Evolutionary conservation across 306 rosid species (phyloP).

Genomic region (Dicorynia guianensis): DNA sequence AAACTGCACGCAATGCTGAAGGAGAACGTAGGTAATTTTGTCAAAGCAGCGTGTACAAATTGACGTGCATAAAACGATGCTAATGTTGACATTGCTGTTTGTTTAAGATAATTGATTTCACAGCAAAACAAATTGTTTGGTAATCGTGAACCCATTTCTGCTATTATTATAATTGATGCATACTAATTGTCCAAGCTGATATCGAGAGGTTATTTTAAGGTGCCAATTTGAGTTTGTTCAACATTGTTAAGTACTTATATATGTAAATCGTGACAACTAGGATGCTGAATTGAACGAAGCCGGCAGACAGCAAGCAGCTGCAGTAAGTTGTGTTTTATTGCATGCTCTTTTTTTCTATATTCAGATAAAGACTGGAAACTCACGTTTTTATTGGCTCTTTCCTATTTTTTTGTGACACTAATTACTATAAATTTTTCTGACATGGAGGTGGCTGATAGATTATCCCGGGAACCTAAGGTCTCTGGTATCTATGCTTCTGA

Average conservation of each 20-base stretch:
- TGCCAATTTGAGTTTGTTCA: background rate
- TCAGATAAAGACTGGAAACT: conserved; percentile 12
- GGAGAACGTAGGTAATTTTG: conserved; percentile 75
- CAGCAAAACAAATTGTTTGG: background rate
- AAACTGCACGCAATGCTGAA: conserved; percentile 86
- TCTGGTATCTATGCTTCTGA: conserved; percentile 84
- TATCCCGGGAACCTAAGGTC: conserved; percentile 74
- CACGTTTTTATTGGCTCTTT: conserved; percentile 22
- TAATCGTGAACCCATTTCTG: background rate
- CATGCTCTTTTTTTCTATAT: conserved; percentile 27
- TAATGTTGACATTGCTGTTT: background rate
- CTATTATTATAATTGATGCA: background rate
- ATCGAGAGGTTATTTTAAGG: background rate
- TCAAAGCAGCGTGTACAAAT: conserved; percentile 6
- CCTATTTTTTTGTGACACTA: conserved; percentile 25
- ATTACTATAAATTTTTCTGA: conserved; percentile 36
- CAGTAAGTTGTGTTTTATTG: conserved; percentile 59
- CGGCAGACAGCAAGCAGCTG: conserved; percentile 88
- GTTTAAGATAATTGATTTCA: background rate
- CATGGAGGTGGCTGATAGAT: conserved; percentile 78
- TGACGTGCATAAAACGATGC: background rate
- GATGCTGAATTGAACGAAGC: conserved; percentile 88
- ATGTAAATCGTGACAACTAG: conserved; percentile 74
- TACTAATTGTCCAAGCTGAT: background rate
- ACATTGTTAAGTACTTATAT: conserved; percentile 14